Evolutionary conservation across 2,329 filamentous ascomycete genomes (phyloP), one percentile per base, ranked within the genome.

Genomic region (Neurospora crassa): DNA sequence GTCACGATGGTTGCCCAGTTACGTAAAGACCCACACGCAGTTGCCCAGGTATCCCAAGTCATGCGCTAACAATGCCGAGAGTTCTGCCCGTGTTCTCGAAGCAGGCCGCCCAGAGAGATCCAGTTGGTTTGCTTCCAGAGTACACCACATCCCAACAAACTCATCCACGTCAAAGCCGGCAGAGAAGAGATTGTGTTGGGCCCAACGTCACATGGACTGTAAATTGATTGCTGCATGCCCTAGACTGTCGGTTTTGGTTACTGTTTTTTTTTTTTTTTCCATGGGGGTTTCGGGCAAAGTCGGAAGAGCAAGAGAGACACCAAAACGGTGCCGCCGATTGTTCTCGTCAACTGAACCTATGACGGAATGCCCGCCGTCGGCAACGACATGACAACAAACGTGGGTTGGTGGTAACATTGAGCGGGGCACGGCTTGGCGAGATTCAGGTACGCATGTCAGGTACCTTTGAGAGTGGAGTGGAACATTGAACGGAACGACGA

Each of bases 1-100:
- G 74, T 75, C 73, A 75, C 73, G 70, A 69, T 74, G 73, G 67
- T 71, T 70, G 68, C 24, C 41, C 29, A 59, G 75, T 77, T 77
- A 77, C 75, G 75, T 76, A 77, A 76, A 70, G 73, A 45, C 40
- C 69, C 71, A 47, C 70, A 68, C 34, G 41, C 59, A 11, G 40
- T 67, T 42, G 68, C 14, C 42, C 68, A 6, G 41, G 20, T 34
- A 63, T 34, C 16, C 12, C 47, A 69, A 37, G 70, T 71, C 68
- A 53, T 68, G n/a, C 59, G 24, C 40, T 70, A 70, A 67, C 70
- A 71, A 3, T 47, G 59, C 70, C 70, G 24, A 63, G 53, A 63
- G 14, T 63, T 63, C 53, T 63, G 53, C 14, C 24, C 53, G 53
- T 63, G 24, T 63, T 63, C 53, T 63, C 53, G 53, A 63, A 63